phyloP scores from a whole-genome alignment of 169 alveolate species.

The Plasmodium gallinaceum region DNA sequence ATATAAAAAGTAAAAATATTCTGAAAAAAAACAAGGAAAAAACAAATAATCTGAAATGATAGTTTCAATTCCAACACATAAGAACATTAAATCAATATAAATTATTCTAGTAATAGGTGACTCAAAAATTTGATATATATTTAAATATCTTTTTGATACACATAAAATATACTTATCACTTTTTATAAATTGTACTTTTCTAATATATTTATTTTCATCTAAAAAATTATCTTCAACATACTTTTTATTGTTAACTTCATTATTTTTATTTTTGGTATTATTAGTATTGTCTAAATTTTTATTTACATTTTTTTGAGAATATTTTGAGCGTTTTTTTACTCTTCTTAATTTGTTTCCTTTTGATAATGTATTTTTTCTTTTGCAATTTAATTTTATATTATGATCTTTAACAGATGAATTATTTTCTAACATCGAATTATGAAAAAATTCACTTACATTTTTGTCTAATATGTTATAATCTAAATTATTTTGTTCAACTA shows the following conservation, averaged over 20 bases:
- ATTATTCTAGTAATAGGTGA: conserved; percentile 47
- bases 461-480: conserved; percentile 8
- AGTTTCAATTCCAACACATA: conserved; percentile 71
- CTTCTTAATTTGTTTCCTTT: conserved; percentile 29
- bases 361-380: conserved; percentile 16
- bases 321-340: conserved; percentile 34
- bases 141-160: conserved; percentile 56
- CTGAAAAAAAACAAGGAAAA: conserved; percentile 76
- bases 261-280: conserved; percentile 27
- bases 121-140: conserved; percentile 41
- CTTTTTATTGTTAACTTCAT: conserved; percentile 31
- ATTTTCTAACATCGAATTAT: conserved; percentile 1
- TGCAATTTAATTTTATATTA: conserved; percentile 4
- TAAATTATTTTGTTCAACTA: neutral
- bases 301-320: conserved; percentile 2
- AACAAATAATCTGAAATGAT: conserved; percentile 40
- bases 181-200: conserved; percentile 61
- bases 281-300: conserved; percentile 17
- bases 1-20: conserved; percentile 51
- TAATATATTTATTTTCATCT: conserved; percentile 62
- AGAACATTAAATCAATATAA: conserved; percentile 45
- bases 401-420: conserved; percentile 8
- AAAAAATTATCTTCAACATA: conserved; percentile 20
- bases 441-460: neutral
- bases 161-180: conserved; percentile 54